Base-by-base conservation (phyloP, 306 rosid species). In the Acacia crassicarpa region DNA sequence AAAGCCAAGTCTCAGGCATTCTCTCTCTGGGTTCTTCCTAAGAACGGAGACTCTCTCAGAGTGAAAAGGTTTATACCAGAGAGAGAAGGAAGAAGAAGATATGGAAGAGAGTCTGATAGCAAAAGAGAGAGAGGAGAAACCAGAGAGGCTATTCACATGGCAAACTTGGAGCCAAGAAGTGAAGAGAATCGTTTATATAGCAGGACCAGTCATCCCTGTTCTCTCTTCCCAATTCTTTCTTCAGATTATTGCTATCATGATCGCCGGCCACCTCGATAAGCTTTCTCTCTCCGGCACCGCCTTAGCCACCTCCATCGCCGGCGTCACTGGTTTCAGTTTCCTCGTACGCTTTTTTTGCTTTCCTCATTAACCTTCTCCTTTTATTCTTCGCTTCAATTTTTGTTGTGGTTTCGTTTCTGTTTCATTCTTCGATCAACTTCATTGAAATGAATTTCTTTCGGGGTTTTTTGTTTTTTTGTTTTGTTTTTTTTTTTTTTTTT, bases 171-270 rank as follows among this genome's bases (percentile, higher is more conserved):
- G 58, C 6, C 43, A 56, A 75, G 96, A 91, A 78, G 79, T 85
- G 56, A 90, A 91, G 79, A 88, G 83, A 78, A 67, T 87, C n/a
- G 65, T 85, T 16, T 7, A 12, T 2, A 58, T 89, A 75, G 89
- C 90, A 59, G 92, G 89, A 6, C 97, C 94, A 0, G 65, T 90
- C 86, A 85, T 90, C 78, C 85, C 85, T 5, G 90, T 85, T 8
- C 23, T 65, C 16, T 76, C 78, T 0, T 86, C 97, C 0, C 94
- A 90, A 22, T 89, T 51, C 67, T 9, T 90, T 76, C 80, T 90
- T 75, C 89, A 88, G 72, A 80, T 84, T n/a, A 82, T 89, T 43
- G 78, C 97, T 1, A 80, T 44, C 10, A 90, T 90, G 91, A 86
- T 90, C 77, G 87, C 84, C 14, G 97, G 94, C 61, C 94, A 92